Percentiles rank a stretch among this genome's conserved stretches.
Evolutionary conservation across 306 rosid genomes (phyloP).

Genomic region (Ceratonia siliqua): DNA sequence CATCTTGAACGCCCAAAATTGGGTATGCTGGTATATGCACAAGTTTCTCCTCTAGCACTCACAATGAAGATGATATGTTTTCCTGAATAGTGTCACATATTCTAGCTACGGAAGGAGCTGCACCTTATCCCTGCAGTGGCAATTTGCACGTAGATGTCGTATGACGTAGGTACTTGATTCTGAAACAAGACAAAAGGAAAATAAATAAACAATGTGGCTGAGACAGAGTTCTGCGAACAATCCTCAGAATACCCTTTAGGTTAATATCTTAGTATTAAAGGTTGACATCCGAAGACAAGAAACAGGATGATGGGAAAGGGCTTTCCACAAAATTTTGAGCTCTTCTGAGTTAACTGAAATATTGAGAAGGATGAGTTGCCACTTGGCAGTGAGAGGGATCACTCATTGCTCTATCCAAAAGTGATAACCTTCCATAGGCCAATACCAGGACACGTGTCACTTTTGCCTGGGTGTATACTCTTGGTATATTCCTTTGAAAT

Average conservation of each 20-base stretch:
- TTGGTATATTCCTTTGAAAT: slow-evolving; percentile 43
- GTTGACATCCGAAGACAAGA: neutral
- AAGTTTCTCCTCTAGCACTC: neutral
- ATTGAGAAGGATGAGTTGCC: slow-evolving; percentile 39
- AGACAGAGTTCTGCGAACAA: slow-evolving; percentile 8
- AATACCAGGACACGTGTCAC: slow-evolving; percentile 49
- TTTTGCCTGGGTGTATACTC: slow-evolving; percentile 24
- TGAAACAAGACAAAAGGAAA: neutral
- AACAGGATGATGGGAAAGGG: slow-evolving; percentile 34
- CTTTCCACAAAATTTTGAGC: slow-evolving; percentile 37
- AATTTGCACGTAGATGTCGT: neutral
- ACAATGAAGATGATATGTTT: neutral
- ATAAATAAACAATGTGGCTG: slow-evolving; percentile 10
- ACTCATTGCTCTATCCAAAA: slow-evolving; percentile 54
- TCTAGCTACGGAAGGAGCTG: neutral
- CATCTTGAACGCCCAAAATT: neutral
- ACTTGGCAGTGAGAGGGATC: slow-evolving; percentile 49
- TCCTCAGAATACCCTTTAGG: slow-evolving; percentile 30
- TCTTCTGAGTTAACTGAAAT: neutral
- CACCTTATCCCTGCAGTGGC: neutral
- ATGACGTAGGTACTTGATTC: neutral
- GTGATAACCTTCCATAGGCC: slow-evolving; percentile 53
- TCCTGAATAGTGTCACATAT: no score
- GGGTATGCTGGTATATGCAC: neutral
- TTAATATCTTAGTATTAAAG: neutral